Evolutionary conservation across 73 alveolate species (phyloP).

Genomic region (Paramecium sexaurelia): DNA sequence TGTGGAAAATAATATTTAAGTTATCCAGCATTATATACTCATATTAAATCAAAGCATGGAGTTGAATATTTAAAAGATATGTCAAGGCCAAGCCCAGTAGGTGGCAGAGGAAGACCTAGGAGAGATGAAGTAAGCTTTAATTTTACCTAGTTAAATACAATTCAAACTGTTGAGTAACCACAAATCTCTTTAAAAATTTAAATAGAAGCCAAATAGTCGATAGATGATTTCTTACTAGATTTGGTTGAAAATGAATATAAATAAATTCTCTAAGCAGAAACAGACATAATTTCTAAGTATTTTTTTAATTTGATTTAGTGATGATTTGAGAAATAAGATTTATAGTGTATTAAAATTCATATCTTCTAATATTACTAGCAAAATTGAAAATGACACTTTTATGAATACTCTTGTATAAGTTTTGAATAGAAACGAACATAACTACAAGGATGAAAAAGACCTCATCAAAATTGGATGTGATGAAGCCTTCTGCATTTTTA

Average conservation of each 20-base stretch:
- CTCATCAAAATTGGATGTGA: neutral
- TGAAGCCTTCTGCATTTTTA: neutral
- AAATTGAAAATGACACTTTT: neutral
- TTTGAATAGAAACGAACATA: neutral
- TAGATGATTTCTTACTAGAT: slow-evolving; percentile 39
- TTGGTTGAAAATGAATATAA: neutral
- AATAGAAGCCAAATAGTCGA: slow-evolving; percentile 1
- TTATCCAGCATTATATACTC: slow-evolving; percentile 99
- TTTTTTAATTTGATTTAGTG: neutral
- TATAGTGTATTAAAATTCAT: neutral
- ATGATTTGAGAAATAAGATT: neutral
- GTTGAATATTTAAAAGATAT: neutral
- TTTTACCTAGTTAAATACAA: neutral
- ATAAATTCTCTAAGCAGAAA: neutral
- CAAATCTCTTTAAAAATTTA: neutral
- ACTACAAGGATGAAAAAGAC: neutral
- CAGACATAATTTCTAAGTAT: neutral
- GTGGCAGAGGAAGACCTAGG: slow-evolving; percentile 53
- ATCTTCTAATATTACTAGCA: neutral
- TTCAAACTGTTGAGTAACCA: neutral
- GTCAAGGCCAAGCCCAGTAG: neutral
- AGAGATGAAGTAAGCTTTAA: slow-evolving; percentile 23
- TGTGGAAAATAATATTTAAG: slow-evolving; percentile 97
- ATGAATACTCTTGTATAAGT: neutral
- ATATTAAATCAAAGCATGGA: slow-evolving; percentile 80